These are phyloP conservation scores for Phytophthora fragariaefolia DNA, from an alignment of 352 stramenopile genomes.

Conservation along the genomic window DNA sequence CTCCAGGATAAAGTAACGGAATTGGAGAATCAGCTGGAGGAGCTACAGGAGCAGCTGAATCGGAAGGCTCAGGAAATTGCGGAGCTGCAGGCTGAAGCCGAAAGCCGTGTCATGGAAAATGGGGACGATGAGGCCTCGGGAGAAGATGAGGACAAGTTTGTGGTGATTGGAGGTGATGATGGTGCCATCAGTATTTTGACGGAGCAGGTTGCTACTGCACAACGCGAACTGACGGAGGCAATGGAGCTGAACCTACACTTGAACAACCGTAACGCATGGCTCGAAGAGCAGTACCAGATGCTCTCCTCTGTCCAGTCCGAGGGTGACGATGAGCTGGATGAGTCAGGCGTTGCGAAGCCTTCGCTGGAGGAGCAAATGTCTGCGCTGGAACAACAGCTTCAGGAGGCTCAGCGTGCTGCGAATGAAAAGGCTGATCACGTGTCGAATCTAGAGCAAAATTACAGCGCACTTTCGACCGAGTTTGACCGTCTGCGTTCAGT, in stretches of 20 bases:
- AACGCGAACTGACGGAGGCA: conserved; percentile 80
- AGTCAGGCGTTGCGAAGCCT: conserved; percentile 26
- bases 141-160: conserved; percentile 50
- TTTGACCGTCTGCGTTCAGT: conserved; percentile 44
- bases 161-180: conserved; percentile 52
- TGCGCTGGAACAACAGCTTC: conserved; percentile 49
- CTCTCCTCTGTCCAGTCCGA: conserved; percentile 46
- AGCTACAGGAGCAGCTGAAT: conserved; percentile 66
- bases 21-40: conserved; percentile 65
- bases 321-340: conserved; percentile 42
- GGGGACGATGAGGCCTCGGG: conserved; percentile 28
- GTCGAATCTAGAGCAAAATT: conserved; percentile 49
- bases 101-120: conserved; percentile 18
- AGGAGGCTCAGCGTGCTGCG: conserved; percentile 39
- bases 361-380: conserved; percentile 38
- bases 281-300: conserved; percentile 76
- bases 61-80: conserved; percentile 63
- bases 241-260: conserved; percentile 87
- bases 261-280: conserved; percentile 78
- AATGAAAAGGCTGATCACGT: conserved; percentile 43
- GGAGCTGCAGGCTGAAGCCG: conserved; percentile 40
- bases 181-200: conserved; percentile 66
- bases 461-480: conserved; percentile 46
- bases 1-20: conserved; percentile 61
- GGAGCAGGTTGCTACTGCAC: conserved; percentile 70